Percentiles rank a stretch among this genome's conserved stretches.
phyloP scores from a whole-genome alignment of 495 filamentous ascomycete genomes.

The Physcia stellaris region DNA sequence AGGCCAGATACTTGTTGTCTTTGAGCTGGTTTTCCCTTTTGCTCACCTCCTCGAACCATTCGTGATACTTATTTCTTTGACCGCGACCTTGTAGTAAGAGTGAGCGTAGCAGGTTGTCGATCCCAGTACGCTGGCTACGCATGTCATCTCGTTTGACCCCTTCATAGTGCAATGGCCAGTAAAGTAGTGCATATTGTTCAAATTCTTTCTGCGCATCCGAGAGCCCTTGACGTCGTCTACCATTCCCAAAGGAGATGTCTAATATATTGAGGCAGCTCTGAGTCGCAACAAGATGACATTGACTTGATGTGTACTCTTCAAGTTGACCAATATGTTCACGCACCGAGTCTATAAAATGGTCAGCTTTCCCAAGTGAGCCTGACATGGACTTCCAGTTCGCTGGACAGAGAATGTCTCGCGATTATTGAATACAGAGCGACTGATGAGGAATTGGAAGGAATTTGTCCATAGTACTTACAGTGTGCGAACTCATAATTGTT shows the following conservation, averaged over 20 bases:
- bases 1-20: conserved; percentile 3
- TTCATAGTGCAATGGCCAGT: conserved; percentile 11
- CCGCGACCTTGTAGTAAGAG: conserved; percentile 8
- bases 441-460: no score
- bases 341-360: no score
- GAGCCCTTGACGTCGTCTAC: not conserved
- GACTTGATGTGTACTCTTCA: conserved; percentile 6
- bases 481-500: conserved; percentile 4
- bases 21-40: conserved; percentile 5
- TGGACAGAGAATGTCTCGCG: no score
- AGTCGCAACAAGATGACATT: conserved; percentile 7
- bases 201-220: conserved; percentile 2
- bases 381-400: no score
- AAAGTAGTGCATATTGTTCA: conserved; percentile 7
- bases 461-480: no score
- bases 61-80: conserved; percentile 2
- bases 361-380: no score
- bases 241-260: conserved; percentile 2
- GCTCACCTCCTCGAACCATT: conserved; percentile 6
- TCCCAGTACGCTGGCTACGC: conserved; percentile 1
- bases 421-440: no score
- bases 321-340: conserved; percentile 7
- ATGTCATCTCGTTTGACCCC: conserved; percentile 2
- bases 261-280: conserved; percentile 8
- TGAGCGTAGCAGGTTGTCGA: conserved; percentile 5